Evolutionary conservation across 257 asterid genomes (phyloP), one percentile per base, ranked within the genome.

Genomic region (Coffea canephora): DNA sequence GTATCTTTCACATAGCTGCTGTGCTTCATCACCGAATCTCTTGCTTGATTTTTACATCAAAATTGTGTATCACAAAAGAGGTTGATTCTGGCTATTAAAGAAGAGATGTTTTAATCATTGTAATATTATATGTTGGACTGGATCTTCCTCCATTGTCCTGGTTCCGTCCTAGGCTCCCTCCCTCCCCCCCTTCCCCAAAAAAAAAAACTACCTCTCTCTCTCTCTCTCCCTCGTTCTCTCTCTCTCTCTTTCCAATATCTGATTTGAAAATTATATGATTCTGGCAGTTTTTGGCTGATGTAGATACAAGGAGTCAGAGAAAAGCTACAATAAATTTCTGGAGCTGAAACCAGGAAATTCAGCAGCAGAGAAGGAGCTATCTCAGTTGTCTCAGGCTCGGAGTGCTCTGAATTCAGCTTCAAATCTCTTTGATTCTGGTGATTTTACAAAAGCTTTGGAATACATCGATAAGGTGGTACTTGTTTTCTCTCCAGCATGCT

Each of bases 401-500:
- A 87, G 80, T 84, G 91, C 98, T 80, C 84, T 94, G 59, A 82
- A 83, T 82, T 94, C 98, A 62, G 97, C 98, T 45, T 75, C 61
- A 54, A 78, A 67, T 83, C 91, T 89, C 79, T 93, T 89, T 39
- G 93, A 89, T 49, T 89, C 96, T 1, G 93, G 92, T 21, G 96
- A 93, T 74, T 87, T 87, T 76, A 74, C 85, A 41, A 93, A 90
- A 85, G 92, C 94, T 68, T 73, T 91, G 91, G 98, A 91, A 50
- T 87, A 86, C 78, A 79, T 94, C 65, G 90, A 88, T 45, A 94
- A 93, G 87, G 97, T 94, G 55, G 97, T 94, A 48, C 97, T 94
- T 49, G 91, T 94, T 79, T 94, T 94, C 80, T 94, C 98, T 85
- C 97, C 97, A 69, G 96, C 94, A 77, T 94, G 98, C 88, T 83